phyloP scores from a whole-genome alignment of 352 stramenopile species.

The Globisporangium yorkense region DNA sequence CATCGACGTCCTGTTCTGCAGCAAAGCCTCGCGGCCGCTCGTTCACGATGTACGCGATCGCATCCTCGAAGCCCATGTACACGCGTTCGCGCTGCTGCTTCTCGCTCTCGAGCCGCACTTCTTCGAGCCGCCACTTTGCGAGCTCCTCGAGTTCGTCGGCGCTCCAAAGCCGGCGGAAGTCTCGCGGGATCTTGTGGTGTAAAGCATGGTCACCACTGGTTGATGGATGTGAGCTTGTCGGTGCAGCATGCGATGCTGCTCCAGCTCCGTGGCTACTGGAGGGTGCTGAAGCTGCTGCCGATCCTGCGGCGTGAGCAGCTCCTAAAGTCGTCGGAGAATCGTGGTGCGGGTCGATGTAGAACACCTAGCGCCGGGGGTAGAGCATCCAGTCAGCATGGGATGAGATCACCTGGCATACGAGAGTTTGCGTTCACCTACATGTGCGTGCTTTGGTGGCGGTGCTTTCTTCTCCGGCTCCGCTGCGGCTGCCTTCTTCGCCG shows the following conservation, averaged over 20 bases:
- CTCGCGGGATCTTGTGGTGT: conserved; percentile 31
- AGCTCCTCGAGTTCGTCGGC: conserved; percentile 43
- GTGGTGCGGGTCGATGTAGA: conserved; percentile 15
- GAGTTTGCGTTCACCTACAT: conserved; percentile 22
- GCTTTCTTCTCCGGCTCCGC: conserved; percentile 45
- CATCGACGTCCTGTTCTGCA: conserved; percentile 51
- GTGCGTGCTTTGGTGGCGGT: conserved; percentile 31
- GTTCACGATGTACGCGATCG: conserved; percentile 66
- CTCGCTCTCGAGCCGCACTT: conserved; percentile 45
- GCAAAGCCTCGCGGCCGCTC: conserved; percentile 42
- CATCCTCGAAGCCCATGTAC: conserved; percentile 72
- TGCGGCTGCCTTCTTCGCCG: conserved; percentile 30
- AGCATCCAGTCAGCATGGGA: neutral
- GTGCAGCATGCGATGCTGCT: neutral
- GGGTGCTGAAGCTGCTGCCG: neutral
- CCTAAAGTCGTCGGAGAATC: conserved; percentile 4
- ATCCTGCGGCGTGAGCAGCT: neutral
- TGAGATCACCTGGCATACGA: neutral
- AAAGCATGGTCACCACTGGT: conserved; percentile 5
- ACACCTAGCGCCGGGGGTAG: conserved; percentile 14
- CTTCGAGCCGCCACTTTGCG: conserved; percentile 40
- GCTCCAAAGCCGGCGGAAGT: conserved; percentile 72
- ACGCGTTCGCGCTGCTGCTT: conserved; percentile 40
- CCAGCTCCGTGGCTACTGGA: neutral
- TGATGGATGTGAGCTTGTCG: neutral